These are phyloP conservation scores for Scopulariopsis brevicaulis DNA, from an alignment of 2,329 filamentous ascomycete species.

Conservation along the genomic window DNA sequence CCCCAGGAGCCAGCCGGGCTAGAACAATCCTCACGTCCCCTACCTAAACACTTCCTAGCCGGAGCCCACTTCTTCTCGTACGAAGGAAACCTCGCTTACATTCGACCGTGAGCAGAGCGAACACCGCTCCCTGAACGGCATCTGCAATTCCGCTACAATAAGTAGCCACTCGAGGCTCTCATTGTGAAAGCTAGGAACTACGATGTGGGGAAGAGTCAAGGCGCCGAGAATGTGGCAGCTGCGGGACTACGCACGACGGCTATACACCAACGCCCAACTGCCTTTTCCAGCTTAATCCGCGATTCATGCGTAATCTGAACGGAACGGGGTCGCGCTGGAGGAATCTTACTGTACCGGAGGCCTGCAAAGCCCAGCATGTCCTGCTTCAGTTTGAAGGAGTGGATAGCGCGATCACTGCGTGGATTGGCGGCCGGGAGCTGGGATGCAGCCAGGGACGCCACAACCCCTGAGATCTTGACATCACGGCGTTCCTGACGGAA, in stretches of 20 bases:
- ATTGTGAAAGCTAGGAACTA: conserved; percentile 6
- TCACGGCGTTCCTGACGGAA: conserved; percentile 34
- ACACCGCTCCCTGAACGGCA: conserved; percentile 29
- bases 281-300: background rate
- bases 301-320: background rate
- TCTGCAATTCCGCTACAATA: conserved; percentile 22
- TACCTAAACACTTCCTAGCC: conserved; percentile 45
- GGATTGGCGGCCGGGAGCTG: conserved; percentile 50
- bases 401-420: conserved; percentile 60
- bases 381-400: conserved; percentile 61
- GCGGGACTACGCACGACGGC: conserved; percentile 47
- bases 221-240: conserved; percentile 59
- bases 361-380: conserved; percentile 27
- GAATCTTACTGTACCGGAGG: conserved; percentile 24
- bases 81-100: conserved; percentile 32
- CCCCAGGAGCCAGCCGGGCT: conserved; percentile 30
- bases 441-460: conserved; percentile 60
- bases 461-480: conserved; percentile 60
- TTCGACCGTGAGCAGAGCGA: conserved; percentile 22
- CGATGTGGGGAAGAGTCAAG: conserved; percentile 36
- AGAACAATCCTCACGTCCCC: conserved; percentile 46
- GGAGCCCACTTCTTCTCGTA: conserved; percentile 45
- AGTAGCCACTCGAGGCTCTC: conserved; percentile 16
- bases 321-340: conserved; percentile 35
- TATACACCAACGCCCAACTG: background rate